Evolutionary conservation across 1,284 basidiomycete species (phyloP).

Genomic region (Trichosporon coremiiforme): DNA sequence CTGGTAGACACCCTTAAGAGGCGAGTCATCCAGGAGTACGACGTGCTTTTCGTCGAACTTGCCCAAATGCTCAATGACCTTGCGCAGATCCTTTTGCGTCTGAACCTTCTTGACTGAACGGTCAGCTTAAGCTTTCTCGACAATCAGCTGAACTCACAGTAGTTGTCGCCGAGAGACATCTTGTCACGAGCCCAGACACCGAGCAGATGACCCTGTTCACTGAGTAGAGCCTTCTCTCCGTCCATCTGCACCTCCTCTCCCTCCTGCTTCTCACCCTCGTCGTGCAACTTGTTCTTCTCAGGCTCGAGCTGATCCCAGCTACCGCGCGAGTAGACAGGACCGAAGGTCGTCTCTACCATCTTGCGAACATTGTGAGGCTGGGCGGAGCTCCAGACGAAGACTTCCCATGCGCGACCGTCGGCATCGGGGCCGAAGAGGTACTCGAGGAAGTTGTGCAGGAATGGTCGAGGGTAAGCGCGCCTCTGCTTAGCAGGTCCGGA

Average conservation of each 20-base stretch:
- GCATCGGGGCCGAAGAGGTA: constrained; percentile 49
- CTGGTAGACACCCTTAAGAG: constrained; percentile 52
- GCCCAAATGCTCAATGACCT: constrained; percentile 41
- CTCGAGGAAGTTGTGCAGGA: constrained; percentile 49
- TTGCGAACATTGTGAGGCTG: constrained; percentile 54
- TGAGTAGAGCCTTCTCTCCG: not conserved
- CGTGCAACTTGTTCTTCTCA: constrained; percentile 22
- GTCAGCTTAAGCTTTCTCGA: not conserved
- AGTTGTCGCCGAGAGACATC: constrained; percentile 45
- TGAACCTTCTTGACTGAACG: constrained; percentile 43
- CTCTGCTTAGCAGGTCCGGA: constrained; percentile 23
- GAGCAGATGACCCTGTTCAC: constrained; percentile 43
- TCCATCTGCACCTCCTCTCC: not conserved
- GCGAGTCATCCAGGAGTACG: constrained; percentile 54
- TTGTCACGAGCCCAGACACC: constrained; percentile 55
- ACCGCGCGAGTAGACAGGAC: constrained; percentile 38
- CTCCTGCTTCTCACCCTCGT: not conserved
- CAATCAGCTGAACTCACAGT: not conserved
- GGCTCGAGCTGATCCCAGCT: constrained; percentile 36
- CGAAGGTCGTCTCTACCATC: constrained; percentile 53
- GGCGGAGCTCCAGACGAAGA: constrained; percentile 55
- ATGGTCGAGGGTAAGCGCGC: constrained; percentile 47
- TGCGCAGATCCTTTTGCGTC: constrained; percentile 53
- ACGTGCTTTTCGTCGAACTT: constrained; percentile 40
- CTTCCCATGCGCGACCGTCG: constrained; percentile 42